Evolutionary conservation across 305 asterid genomes (phyloP).

Genomic region (Ruellia speciosa): DNA sequence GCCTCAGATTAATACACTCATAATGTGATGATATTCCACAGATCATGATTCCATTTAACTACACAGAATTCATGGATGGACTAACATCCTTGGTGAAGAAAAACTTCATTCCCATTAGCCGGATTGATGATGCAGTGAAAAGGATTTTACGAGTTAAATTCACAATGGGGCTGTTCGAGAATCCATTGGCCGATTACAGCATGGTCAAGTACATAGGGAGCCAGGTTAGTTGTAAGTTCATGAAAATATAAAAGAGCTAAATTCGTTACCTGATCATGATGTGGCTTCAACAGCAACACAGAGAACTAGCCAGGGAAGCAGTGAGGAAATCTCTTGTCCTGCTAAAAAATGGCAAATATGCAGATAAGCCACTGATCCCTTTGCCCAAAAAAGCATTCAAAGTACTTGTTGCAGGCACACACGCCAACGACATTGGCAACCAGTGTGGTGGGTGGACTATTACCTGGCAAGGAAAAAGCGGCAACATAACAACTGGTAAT

Average conservation of each 20-base stretch:
- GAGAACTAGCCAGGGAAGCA: conserved; percentile 49
- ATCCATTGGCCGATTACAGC: conserved; percentile 53
- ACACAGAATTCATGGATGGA: conserved; percentile 48
- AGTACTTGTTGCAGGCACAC: conserved; percentile 46
- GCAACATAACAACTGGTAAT: conserved; percentile 42
- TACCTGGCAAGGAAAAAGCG: conserved; percentile 45
- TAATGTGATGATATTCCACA: conserved; percentile 1
- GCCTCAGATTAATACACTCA: neutral
- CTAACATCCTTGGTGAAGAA: conserved; percentile 37
- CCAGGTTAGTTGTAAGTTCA: conserved; percentile 24
- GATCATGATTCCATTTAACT: conserved; percentile 45
- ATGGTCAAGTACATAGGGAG: conserved; percentile 37
- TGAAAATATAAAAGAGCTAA: neutral
- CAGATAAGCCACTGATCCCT: conserved; percentile 31
- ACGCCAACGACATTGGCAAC: conserved; percentile 42
- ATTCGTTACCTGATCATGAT: neutral
- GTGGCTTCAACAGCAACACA: conserved; percentile 31
- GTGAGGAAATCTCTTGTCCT: conserved; percentile 51
- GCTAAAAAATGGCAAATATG: conserved; percentile 37
- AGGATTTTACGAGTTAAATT: conserved; percentile 49
- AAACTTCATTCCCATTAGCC: conserved; percentile 34
- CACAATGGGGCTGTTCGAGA: conserved; percentile 46
- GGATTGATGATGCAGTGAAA: conserved; percentile 49
- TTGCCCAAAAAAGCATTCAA: conserved; percentile 35
- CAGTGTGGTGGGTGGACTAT: conserved; percentile 65